Evolutionary conservation across 768 basidiomycete genomes (phyloP).

Genomic region (Lyophyllum semitale): DNA sequence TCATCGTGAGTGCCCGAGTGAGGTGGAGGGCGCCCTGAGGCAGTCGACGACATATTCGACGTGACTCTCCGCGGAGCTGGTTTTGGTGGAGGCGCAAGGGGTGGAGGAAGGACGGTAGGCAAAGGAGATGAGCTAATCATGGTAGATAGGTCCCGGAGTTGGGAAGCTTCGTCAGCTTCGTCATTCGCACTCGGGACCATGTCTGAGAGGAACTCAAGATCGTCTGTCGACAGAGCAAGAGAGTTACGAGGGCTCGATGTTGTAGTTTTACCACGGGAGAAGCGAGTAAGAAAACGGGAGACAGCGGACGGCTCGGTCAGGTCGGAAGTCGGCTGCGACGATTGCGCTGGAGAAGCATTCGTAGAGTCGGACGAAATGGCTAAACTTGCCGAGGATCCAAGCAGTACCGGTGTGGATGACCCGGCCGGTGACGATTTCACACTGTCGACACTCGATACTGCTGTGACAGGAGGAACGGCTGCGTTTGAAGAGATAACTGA

Average conservation of each 20-base stretch:
- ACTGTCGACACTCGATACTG: conserved; percentile 24
- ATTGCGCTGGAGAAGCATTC: conserved; percentile 10
- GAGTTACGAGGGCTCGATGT: conserved; percentile 46
- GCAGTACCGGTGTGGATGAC: conserved; percentile 11
- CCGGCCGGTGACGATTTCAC: conserved; percentile 2
- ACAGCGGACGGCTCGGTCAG: conserved; percentile 62
- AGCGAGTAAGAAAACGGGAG: conserved; percentile 80
- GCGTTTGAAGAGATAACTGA: neutral
- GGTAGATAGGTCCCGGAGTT: conserved; percentile 39
- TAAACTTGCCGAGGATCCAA: conserved; percentile 3
- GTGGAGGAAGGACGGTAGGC: conserved; percentile 47
- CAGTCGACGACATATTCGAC: neutral
- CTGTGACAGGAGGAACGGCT: conserved; percentile 14
- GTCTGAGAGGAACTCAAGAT: conserved; percentile 80
- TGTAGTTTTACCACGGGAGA: conserved; percentile 52
- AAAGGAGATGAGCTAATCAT: conserved; percentile 44
- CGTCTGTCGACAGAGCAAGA: conserved; percentile 74
- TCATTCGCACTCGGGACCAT: conserved; percentile 59
- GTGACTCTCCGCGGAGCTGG: conserved; percentile 17
- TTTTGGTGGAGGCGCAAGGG: conserved; percentile 37
- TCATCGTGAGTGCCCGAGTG: conserved; percentile 16
- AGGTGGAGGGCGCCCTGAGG: neutral
- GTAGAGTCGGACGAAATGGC: conserved; percentile 2
- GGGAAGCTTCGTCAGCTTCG: conserved; percentile 32
- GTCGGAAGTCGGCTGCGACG: conserved; percentile 14